These are phyloP conservation scores for Phyllosticta paracitricarpa DNA, from an alignment of 2,329 filamentous ascomycete genomes.

Conservation along the genomic window DNA sequence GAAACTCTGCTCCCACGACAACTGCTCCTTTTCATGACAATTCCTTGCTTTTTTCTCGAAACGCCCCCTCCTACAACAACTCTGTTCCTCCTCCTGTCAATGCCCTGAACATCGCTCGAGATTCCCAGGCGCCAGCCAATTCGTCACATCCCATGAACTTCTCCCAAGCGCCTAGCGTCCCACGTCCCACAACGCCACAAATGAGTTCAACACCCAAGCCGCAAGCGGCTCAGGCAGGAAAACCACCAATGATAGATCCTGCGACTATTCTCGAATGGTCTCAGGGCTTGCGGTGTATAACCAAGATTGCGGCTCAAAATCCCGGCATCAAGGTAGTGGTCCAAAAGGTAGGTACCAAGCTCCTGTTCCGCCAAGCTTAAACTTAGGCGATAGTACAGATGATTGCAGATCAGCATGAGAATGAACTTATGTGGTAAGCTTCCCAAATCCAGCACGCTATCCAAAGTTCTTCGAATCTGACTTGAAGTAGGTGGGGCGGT, in stretches of 20 bases:
- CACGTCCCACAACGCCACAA: neutral
- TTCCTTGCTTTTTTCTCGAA: neutral
- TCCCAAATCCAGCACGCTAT: neutral
- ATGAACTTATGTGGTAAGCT: constrained; percentile 50
- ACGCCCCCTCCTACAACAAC: neutral
- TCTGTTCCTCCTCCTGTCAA: neutral
- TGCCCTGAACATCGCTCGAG: neutral
- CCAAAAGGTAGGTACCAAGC: constrained; percentile 25
- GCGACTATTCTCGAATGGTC: constrained; percentile 40
- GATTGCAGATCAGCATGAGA: constrained; percentile 52
- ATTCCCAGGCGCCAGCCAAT: neutral
- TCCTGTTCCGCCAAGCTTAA: constrained; percentile 11
- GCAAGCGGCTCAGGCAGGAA: neutral
- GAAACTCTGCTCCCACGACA: neutral
- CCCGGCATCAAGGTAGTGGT: constrained; percentile 30
- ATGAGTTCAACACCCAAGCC: neutral
- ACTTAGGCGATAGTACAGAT: constrained; percentile 30
- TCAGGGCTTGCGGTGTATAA: constrained; percentile 36
- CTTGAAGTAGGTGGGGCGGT: constrained; percentile 12
- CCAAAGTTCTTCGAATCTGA: neutral
- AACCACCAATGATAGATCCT: constrained; percentile 30
- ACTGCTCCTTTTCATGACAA: neutral
- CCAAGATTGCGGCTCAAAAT: constrained; percentile 37
- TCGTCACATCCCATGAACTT: neutral
- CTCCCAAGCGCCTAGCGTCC: neutral